Evolutionary conservation across 202 grass and related monocot genomes (phyloP).

Genomic region (Musa balbisiana): DNA sequence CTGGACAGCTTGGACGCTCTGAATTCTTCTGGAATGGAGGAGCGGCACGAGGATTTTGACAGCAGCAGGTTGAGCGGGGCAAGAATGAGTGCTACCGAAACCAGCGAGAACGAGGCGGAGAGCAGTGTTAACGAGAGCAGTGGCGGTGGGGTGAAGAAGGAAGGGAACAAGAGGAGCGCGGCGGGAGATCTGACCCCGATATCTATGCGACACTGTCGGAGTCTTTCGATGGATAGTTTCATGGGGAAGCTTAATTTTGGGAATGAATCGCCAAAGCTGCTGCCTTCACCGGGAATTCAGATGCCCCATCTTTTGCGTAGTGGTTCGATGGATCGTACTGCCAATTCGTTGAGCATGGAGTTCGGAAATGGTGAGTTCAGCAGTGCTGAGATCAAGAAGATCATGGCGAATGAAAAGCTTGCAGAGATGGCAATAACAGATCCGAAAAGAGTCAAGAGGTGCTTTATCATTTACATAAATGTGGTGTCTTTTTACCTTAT

Average conservation of each 20-base stretch:
- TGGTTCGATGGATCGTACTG: slow-evolving; percentile 28
- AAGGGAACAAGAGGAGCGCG: slow-evolving; percentile 39
- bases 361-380: slow-evolving; percentile 47
- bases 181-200: slow-evolving; percentile 13
- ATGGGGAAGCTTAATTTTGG: slow-evolving; percentile 10
- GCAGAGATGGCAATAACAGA: slow-evolving; percentile 50
- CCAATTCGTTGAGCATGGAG: slow-evolving; percentile 31
- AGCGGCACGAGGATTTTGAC: slow-evolving; percentile 19
- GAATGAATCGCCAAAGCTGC: slow-evolving; percentile 27
- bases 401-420: slow-evolving; percentile 57
- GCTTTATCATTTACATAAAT: slow-evolving; percentile 5
- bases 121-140: slow-evolving; percentile 33
- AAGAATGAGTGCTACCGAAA: slow-evolving; percentile 30
- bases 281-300: slow-evolving; percentile 17
- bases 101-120: slow-evolving; percentile 62
- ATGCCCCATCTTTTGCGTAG: slow-evolving; percentile 23
- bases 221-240: slow-evolving; percentile 17
- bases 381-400: slow-evolving; percentile 64
- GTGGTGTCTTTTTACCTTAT: slow-evolving; percentile 12
- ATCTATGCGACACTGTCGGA: slow-evolving; percentile 27
- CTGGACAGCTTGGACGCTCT: slow-evolving; percentile 40
- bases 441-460: slow-evolving; percentile 93
- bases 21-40: slow-evolving; percentile 30
- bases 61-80: slow-evolving; percentile 9
- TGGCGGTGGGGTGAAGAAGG: slow-evolving; percentile 29